phyloP scores from a whole-genome alignment of 164 flowering plant species.

The Warburgia ugandensis region DNA sequence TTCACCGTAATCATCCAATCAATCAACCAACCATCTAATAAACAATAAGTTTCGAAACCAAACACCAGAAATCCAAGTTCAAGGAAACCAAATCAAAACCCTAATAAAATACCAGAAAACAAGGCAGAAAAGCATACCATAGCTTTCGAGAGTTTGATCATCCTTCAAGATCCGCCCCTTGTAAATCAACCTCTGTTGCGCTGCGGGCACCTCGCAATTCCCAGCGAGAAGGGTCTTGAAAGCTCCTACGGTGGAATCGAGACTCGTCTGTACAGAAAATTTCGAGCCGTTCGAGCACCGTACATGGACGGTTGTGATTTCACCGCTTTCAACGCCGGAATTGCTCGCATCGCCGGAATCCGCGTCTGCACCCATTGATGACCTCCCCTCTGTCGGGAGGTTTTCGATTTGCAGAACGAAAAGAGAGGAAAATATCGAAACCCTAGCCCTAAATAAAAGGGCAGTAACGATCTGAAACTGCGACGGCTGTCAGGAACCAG shows the following conservation, averaged over 20 bases:
- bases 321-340: constrained; percentile 18
- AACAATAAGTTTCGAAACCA: too few relatives aligned
- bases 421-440: too few relatives aligned
- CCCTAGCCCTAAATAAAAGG: too few relatives aligned
- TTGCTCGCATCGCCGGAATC: constrained; percentile 34
- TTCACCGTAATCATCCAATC: too few relatives aligned
- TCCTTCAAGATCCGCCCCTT: constrained; percentile 88
- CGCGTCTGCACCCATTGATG: constrained; percentile 62
- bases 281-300: constrained; percentile 76
- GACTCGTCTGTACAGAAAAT: constrained; percentile 43
- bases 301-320: constrained; percentile 33
- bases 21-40: too few relatives aligned
- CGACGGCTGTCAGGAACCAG: too few relatives aligned
- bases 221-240: constrained; percentile 57
- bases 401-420: too few relatives aligned
- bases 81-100: too few relatives aligned
- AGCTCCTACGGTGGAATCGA: constrained; percentile 43
- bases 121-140: constrained; percentile 58
- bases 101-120: too few relatives aligned
- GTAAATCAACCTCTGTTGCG: constrained; percentile 74
- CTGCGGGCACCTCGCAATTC: constrained; percentile 66
- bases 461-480: too few relatives aligned
- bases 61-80: too few relatives aligned
- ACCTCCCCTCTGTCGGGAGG: constrained; percentile 3
- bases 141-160: constrained; percentile 74